These are phyloP conservation scores for Leptographium galeiforme DNA, from an alignment of 2,329 filamentous ascomycete species.

Conservation along the genomic window DNA sequence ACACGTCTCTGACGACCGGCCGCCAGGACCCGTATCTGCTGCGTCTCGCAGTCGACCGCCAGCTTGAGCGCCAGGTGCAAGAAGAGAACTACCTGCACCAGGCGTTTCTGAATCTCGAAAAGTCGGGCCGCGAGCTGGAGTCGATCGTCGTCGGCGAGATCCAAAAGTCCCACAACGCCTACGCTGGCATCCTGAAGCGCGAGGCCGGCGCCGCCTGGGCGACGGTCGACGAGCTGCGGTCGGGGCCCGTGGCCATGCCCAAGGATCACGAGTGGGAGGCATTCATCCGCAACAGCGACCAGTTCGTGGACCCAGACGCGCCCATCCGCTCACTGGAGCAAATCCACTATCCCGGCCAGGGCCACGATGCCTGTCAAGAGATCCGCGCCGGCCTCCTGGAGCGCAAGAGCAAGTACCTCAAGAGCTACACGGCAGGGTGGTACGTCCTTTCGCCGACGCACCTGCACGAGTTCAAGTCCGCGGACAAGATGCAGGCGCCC, in stretches of 20 bases:
- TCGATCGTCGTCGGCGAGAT: conserved; percentile 95
- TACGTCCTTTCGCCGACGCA: conserved; percentile 93
- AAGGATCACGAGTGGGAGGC: conserved; percentile 84
- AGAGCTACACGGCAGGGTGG: conserved; percentile 94
- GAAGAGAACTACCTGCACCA: conserved; percentile 95
- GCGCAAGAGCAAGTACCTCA: conserved; percentile 96
- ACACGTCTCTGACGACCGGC: conserved; percentile 60
- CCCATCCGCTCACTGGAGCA: conserved; percentile 66
- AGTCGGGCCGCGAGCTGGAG: conserved; percentile 86
- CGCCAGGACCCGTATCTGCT: conserved; percentile 90
- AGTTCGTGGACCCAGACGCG: conserved; percentile 75
- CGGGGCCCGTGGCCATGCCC: conserved; percentile 80
- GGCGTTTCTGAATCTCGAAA: conserved; percentile 91
- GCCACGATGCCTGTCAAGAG: conserved; percentile 70
- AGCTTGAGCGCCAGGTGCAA: conserved; percentile 83
- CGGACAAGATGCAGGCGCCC: conserved; percentile 78
- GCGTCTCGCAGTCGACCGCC: conserved; percentile 71
- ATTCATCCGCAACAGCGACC: conserved; percentile 68
- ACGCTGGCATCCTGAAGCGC: conserved; percentile 79
- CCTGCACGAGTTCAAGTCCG: conserved; percentile 97
- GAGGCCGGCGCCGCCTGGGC: conserved; percentile 74
- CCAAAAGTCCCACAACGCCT: conserved; percentile 92
- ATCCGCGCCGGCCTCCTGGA: conserved; percentile 85
- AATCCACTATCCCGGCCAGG: conserved; percentile 82
- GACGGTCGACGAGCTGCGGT: conserved; percentile 67